Evolutionary conservation across 371 early-diverging fungal species (phyloP), one percentile per base, ranked within the genome.

Genomic region (Sporodiniella umbellata): DNA sequence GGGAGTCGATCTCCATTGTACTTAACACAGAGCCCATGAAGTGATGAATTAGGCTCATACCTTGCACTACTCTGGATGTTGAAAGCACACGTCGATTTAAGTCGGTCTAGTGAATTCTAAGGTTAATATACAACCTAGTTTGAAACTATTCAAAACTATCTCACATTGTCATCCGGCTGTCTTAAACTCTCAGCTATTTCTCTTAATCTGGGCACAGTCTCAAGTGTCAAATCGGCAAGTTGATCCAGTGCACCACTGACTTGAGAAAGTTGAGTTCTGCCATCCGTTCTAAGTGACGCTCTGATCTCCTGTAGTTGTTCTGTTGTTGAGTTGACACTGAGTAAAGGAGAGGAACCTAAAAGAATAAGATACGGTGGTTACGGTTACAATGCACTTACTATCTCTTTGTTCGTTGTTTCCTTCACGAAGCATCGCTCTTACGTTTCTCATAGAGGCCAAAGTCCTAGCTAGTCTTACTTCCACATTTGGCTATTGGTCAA

Each of bases 381-480:
- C 15, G 5, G 11, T n/a, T 8, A 8, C 11, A 35, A 6, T 35
- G 4, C n/a, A 14, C 15, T 5, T 4, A n/a, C 15, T 35, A n/a
- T 35, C 14, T 14, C 14, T 12, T 35, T 24, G 12, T 44, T 15
- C 53, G 5, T 26, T 51, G 2, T 61, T 48, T 8, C 61, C 28
- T 19, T 60, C 69, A 11, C 69, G 64, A 15, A 75, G 48, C 48
- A 75, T 65, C 2, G 45, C 53, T 48, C 75, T 60, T 3, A 75
- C 72, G 43, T 75, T 75, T 40, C 72, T 54, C 46, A 75, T 75
- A 2, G 66, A 71, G 8, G 57, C 62, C 47, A 75, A 59, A 11
- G 75, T 69, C 47, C 75, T 62, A 21, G 67, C 64, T n/a, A 75
- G 52, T 28, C 75, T 64, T 1, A 71, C 65, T 64, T 75, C 75